A percentile compares a stretch with the other conserved stretches of the same genome.
Conservation (phyloP, 257 asterid species). For the Cruciata laevipes region DNA sequence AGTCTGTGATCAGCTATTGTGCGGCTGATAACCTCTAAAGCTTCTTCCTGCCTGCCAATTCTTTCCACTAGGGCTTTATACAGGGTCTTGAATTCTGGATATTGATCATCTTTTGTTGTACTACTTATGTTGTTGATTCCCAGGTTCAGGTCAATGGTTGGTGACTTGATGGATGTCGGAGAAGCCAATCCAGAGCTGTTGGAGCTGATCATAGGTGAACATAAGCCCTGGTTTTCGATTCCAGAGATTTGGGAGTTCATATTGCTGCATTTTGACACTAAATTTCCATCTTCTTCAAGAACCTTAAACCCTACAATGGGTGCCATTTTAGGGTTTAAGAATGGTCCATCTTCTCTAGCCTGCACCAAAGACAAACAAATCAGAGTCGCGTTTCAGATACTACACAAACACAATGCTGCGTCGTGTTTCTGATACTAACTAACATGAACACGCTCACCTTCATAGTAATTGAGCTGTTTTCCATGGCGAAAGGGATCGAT, state of each 20-base stretch:
- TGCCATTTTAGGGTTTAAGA: constrained; percentile 33
- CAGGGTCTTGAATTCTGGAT: constrained; percentile 47
- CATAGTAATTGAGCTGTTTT: constrained; percentile 11
- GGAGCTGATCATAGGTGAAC: constrained; percentile 20
- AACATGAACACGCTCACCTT: constrained; percentile 56
- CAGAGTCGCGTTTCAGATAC: background rate
- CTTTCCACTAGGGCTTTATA: constrained; percentile 43
- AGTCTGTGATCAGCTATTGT: constrained; percentile 31
- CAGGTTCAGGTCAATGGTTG: constrained; percentile 52
- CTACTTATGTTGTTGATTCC: constrained; percentile 27
- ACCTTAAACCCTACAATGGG: constrained; percentile 47
- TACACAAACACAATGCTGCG: background rate
- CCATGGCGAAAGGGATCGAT: constrained; percentile 24
- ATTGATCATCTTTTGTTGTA: constrained; percentile 3
- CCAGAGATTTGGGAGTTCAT: constrained; percentile 9
- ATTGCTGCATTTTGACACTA: constrained; percentile 21
- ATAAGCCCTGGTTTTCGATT: constrained; percentile 6
- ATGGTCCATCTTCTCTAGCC: constrained; percentile 64
- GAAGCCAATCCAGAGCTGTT: constrained; percentile 32
- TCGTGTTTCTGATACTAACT: background rate
- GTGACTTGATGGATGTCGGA: constrained; percentile 57
- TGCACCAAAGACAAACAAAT: constrained; percentile 43
- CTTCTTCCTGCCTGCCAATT: constrained; percentile 63
- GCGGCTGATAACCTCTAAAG: constrained; percentile 39
- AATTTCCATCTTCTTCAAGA: constrained; percentile 28